Evolutionary conservation across 768 basidiomycete species (phyloP).

Genomic region (Royoungia palumana): DNA sequence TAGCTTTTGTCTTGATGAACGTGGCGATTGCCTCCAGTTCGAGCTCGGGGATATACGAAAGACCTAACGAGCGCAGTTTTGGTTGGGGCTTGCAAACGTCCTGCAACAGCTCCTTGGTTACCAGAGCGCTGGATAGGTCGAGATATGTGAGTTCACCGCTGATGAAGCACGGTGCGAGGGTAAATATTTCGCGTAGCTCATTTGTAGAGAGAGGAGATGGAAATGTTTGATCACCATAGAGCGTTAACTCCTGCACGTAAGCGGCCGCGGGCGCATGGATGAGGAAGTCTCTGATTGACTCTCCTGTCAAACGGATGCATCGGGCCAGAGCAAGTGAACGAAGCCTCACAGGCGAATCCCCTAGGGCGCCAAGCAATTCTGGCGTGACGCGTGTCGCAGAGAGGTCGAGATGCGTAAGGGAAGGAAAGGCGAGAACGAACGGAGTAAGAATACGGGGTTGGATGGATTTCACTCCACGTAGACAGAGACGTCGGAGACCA

Average conservation of each 20-base stretch:
- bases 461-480: conserved; percentile 81
- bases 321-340: conserved; percentile 80
- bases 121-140: conserved; percentile 81
- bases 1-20: conserved; percentile 67
- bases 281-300: conserved; percentile 72
- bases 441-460: conserved; percentile 62
- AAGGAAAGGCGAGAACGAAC: conserved; percentile 79
- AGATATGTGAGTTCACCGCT: conserved; percentile 77
- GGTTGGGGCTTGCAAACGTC: conserved; percentile 60
- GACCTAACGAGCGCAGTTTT: conserved; percentile 79
- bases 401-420: conserved; percentile 86
- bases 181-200: conserved; percentile 66
- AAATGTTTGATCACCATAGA: conserved; percentile 88
- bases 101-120: conserved; percentile 54
- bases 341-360: conserved; percentile 65
- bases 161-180: conserved; percentile 74
- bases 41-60: conserved; percentile 80
- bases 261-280: conserved; percentile 60
- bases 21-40: conserved; percentile 59
- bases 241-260: conserved; percentile 70
- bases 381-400: conserved; percentile 83
- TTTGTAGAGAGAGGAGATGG: conserved; percentile 63
- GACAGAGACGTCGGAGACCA: conserved; percentile 70
- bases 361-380: conserved; percentile 68
- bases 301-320: conserved; percentile 79